Evolutionary conservation across 2,329 filamentous ascomycete species (phyloP).

Genomic region (Aureobasidium sp.): DNA sequence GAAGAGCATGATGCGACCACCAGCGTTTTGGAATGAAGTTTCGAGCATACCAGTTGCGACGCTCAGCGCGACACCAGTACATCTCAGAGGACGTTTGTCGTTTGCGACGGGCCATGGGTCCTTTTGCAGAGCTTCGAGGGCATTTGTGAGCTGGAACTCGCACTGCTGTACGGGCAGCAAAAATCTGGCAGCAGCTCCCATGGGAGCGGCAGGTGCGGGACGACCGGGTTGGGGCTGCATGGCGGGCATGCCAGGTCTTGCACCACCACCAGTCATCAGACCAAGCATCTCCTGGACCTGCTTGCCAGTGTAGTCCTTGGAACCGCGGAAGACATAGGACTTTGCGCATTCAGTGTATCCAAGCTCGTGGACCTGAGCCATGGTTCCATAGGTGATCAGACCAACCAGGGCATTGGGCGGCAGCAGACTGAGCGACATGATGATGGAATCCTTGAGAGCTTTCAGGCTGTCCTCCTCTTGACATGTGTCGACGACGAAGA

Average conservation of each 20-base stretch:
- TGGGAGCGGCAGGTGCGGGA: constrained; percentile 50
- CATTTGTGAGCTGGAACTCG: constrained; percentile 95
- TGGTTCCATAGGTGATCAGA: constrained; percentile 83
- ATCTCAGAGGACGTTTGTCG: constrained; percentile 82
- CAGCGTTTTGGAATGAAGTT: constrained; percentile 90
- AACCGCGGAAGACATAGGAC: constrained; percentile 95
- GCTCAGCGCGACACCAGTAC: constrained; percentile 92
- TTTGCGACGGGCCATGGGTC: constrained; percentile 97
- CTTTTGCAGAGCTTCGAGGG: constrained; percentile 88
- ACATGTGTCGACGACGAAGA: constrained; percentile 83
- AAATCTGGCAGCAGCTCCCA: constrained; percentile 81
- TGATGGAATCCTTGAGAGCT: constrained; percentile 76
- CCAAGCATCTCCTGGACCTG: constrained; percentile 99
- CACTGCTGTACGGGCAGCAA: constrained; percentile 89
- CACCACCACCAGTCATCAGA: constrained; percentile 48
- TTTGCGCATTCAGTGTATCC: constrained; percentile 97
- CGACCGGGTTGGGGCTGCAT: constrained; percentile 64
- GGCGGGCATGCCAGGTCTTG: constrained; percentile 65
- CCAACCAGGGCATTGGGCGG: constrained; percentile 77
- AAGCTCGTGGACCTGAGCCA: constrained; percentile 96
- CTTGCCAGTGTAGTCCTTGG: constrained; percentile 96
- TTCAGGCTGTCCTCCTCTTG: constrained; percentile 81
- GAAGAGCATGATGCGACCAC: constrained; percentile 94
- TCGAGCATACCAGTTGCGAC: constrained; percentile 90
- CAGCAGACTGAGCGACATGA: constrained; percentile 76